These are phyloP conservation scores for Rosa rugosa DNA, from an alignment of 306 rosid genomes.

Conservation along the genomic window DNA sequence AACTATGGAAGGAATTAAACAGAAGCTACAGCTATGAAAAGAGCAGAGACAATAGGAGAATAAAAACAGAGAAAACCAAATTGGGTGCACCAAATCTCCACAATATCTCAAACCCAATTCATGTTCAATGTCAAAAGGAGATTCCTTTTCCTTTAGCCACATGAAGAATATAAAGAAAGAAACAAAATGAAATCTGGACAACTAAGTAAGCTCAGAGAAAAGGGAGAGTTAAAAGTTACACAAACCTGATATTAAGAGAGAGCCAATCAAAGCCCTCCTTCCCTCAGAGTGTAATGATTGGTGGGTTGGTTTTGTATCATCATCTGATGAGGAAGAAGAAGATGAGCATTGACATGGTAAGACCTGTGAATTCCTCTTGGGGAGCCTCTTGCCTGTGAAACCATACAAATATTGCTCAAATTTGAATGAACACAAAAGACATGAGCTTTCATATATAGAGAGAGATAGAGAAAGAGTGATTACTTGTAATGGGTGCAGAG, in stretches of 20 bases:
- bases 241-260: conserved; percentile 69
- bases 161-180: neutral
- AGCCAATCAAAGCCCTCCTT: conserved; percentile 66
- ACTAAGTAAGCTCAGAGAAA: neutral
- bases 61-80: neutral
- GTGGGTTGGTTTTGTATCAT: conserved; percentile 31
- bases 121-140: neutral
- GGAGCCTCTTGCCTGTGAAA: conserved; percentile 46
- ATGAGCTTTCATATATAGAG: neutral
- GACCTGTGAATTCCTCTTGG: conserved; percentile 35
- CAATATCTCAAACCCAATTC: neutral
- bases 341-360: conserved; percentile 50
- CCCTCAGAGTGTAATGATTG: conserved; percentile 52
- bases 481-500: conserved; percentile 49
- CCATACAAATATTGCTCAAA: conserved; percentile 19
- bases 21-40: neutral
- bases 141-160: neutral
- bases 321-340: conserved; percentile 40
- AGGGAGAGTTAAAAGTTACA: neutral
- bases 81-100: neutral
- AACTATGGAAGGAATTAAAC: neutral
- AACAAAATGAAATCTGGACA: neutral
- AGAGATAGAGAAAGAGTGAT: conserved; percentile 35
- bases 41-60: neutral
- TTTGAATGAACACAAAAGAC: conserved; percentile 22